Evolutionary conservation across 2,329 filamentous ascomycete species (phyloP), one percentile per base, ranked within the genome.

Genomic region (Trichoderma hamatum): DNA sequence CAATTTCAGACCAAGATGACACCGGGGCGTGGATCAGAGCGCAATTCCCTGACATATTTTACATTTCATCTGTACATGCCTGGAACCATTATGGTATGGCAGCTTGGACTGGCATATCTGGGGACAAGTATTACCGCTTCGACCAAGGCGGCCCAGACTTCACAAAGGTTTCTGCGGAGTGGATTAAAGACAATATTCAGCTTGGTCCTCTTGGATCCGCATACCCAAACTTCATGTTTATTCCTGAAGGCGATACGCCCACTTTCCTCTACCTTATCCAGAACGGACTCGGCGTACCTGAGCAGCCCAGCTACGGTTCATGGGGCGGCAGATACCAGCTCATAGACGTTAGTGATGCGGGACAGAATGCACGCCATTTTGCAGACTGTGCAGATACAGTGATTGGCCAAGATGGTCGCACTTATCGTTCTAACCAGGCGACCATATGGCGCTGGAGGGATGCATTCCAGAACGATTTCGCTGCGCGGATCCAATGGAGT

Each of bases 401-500:
- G 2, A 21, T 36, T 59, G 55, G 55, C 14, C 36, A 24, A 14
- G 36, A 59, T 21, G 55, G 55, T 3, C 32, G 36, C n/a, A 59
- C 13, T 4, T 59, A 59, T 19, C 16, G 36, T 26, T 59, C 55
- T 0, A 59, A 59, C 24, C 7, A 32, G 2, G 55, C 55, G 24
- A 59, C 55, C 0, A 59, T 59, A 36, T 59, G 55, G 55, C 55
- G 55, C 5, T 59, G 55, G 55, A 59, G 55, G 26, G 36, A 59
- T 39, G 55, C 32, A 32, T 59, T 59, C 26, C 55, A 59, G 11
- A 32, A 59, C 5, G 55, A 59, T 14, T 59, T 59, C 3, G 55
- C 55, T 59, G 55, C 55, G 43, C 58, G 55, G 34, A 59, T 59
- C 13, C 55, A 59, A 21, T 59, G 55, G 55, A 24, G 32, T 26